Evolutionary conservation across 202 grass and related monocot genomes (phyloP).

Genomic region (Miscanthus sacchariflorus): DNA sequence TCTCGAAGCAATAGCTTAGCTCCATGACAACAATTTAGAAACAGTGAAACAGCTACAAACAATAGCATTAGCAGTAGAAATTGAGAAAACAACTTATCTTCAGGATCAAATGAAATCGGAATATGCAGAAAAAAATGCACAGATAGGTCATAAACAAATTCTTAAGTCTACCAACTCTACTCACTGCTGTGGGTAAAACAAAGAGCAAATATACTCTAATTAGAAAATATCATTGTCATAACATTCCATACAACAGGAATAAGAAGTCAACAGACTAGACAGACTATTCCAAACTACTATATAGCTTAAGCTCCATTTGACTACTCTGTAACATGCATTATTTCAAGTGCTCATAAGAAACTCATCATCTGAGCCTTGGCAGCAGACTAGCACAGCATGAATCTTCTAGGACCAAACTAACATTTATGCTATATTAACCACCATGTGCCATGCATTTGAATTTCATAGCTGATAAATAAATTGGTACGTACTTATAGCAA

Average conservation of each 20-base stretch:
- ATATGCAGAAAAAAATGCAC: background rate
- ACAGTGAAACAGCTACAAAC: background rate
- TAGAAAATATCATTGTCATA: background rate
- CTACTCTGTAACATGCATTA: background rate
- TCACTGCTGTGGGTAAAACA: background rate
- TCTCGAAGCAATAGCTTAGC: background rate
- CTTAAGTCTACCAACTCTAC: background rate
- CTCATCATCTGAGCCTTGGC: too few species aligned
- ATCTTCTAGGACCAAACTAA: background rate
- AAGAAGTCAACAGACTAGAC: background rate
- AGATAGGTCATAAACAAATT: background rate
- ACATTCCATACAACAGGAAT: background rate
- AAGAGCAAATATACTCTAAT: background rate
- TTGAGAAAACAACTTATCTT: background rate
- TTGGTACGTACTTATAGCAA: background rate
- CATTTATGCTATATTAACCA: background rate
- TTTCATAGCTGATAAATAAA: background rate
- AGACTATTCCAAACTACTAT: background rate
- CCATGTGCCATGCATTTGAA: background rate
- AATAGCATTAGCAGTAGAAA: background rate
- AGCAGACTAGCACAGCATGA: background rate
- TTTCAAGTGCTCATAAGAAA: background rate
- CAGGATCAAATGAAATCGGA: background rate
- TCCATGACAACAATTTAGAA: background rate
- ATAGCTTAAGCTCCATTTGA: background rate